Base-by-base conservation (phyloP, 2,329 filamentous ascomycete genomes). In the Davidsoniella eucalypti region DNA sequence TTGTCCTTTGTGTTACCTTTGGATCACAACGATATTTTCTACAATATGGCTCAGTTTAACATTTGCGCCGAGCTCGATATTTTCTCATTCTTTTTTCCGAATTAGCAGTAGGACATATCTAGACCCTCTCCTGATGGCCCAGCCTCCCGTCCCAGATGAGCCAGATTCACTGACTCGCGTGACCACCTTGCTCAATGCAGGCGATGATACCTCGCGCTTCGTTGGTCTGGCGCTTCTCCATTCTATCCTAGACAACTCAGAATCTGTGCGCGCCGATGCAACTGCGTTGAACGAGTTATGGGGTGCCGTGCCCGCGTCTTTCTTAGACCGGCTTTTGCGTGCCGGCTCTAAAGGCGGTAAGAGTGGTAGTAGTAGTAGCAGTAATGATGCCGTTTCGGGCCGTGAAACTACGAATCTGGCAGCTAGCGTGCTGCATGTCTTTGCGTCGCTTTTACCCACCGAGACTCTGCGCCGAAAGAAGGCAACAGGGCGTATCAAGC, bases 121-220 rank as follows among this genome's bases (percentile, higher is more conserved):
- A 9, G 4, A 33, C 29, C 4, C 29, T 33, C 12, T 33, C 12
- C 29, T 33, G 29, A 33, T 40, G 38, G 14, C 38, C 14, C 10
- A 40, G 18, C 18, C 26, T 9, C n/a, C 25, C 25, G 36, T 8
- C n/a, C 16, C 44, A 14, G 44, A 33, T 8, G 12, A 10, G 14
- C 23, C 23, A 7, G 12, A 16, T 7, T 47, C 44, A 2, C 43
- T 44, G 47, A 63, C 69, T 47, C 73, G 73, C 57, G 71, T 82
- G 49, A 66, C 75, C 55, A 58, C 65, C 1, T 68, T 82, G 2
- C 68, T 84, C 33, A 65, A 67, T 49, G 63, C 73, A 49, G 78
- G 76, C 54, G 72, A 82, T 58, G 80, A 84, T 59, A 84, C 80
- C 0, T 75, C 77, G 17, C 72, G 76, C 57, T 83, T 84, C 56